Conservation (phyloP, 2,329 filamentous ascomycete genomes). For the Ophiostoma ulmi region DNA sequence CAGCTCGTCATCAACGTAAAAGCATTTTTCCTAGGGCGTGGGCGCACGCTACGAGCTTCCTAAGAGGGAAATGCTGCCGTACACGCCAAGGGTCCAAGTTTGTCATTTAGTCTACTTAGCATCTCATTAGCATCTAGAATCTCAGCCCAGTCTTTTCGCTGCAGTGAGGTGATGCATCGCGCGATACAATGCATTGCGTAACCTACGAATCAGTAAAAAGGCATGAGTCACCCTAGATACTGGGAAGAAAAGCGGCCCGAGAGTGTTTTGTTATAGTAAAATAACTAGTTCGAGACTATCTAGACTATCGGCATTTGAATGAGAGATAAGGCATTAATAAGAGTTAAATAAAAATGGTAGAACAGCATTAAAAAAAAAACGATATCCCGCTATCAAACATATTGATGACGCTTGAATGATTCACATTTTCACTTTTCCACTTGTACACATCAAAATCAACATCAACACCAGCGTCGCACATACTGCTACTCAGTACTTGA, state of each 20-base stretch:
- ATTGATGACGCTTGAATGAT: neutral
- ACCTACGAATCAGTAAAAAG: neutral
- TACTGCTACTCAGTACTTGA: neutral
- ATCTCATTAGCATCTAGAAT: neutral
- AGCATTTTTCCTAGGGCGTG: neutral
- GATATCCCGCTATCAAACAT: neutral
- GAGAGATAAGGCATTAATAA: neutral
- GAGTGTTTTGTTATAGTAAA: neutral
- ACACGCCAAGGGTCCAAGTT: neutral
- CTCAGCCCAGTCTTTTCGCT: neutral
- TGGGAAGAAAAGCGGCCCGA: neutral
- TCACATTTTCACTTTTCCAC: neutral
- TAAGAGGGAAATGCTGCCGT: neutral
- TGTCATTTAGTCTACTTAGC: neutral
- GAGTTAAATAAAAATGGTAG: neutral
- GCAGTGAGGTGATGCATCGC: neutral
- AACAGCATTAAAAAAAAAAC: neutral
- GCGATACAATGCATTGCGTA: neutral
- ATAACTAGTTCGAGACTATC: neutral
- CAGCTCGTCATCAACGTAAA: neutral
- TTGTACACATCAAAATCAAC: neutral
- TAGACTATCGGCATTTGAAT: neutral
- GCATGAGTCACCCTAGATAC: slow-evolving; percentile 9
- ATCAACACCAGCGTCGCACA: neutral
- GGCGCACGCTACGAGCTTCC: slow-evolving; percentile 9